phyloP scores from a whole-genome alignment of 495 filamentous ascomycete genomes.

The Margaritispora aquatica region DNA sequence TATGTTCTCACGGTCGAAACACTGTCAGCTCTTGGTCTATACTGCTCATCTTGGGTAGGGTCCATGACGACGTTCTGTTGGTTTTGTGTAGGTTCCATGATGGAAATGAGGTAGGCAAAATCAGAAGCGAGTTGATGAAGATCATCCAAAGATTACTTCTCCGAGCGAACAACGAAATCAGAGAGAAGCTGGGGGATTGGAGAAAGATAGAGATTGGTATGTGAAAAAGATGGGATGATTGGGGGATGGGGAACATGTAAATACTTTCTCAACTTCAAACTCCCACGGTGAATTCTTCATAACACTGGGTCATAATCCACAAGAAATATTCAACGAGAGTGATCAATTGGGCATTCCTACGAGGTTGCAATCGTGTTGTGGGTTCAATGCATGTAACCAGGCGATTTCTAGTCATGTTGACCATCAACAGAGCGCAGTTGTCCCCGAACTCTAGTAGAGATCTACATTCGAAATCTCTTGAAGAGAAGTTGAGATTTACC shows the following conservation, averaged over 20 bases:
- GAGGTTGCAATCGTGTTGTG: neutral
- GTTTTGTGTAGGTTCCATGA: neutral
- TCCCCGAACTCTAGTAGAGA: neutral
- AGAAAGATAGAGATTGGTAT: conserved; percentile 3
- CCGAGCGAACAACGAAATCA: neutral
- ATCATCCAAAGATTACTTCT: neutral
- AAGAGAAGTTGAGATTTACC: neutral
- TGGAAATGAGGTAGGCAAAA: conserved; percentile 2
- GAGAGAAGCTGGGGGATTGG: neutral
- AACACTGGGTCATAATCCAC: neutral
- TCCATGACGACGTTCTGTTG: too few species aligned
- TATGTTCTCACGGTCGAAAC: conserved; percentile 28
- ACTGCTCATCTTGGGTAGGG: neutral
- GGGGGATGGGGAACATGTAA: neutral
- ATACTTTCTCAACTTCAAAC: neutral
- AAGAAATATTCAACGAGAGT: neutral
- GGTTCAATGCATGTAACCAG: neutral
- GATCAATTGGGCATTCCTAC: neutral
- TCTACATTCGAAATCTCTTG: conserved; percentile 1
- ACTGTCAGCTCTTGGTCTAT: conserved; percentile 2
- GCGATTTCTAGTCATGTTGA: conserved; percentile 1
- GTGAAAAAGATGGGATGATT: conserved; percentile 1
- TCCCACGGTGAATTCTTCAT: neutral
- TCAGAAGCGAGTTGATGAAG: too few species aligned
- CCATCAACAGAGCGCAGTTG: neutral